Conservation (phyloP, 257 asterid genomes). For the Primulina huaijiensis region DNA sequence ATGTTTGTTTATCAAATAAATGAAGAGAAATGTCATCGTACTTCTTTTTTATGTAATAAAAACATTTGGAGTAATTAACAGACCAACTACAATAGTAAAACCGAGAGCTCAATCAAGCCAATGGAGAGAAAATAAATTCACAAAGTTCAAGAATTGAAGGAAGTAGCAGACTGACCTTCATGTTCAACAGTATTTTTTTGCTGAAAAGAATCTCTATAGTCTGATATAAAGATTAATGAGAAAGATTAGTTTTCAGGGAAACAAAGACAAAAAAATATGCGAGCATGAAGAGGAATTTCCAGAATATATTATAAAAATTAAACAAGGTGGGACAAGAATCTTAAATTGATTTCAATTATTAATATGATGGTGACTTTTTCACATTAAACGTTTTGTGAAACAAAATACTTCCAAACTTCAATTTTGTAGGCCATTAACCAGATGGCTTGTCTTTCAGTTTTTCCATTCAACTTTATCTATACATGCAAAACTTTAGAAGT, state of each 20-base stretch:
- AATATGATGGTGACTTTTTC: background rate
- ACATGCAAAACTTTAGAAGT: too few relatives aligned
- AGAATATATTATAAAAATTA: background rate
- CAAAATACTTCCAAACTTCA: too few relatives aligned
- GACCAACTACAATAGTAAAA: background rate
- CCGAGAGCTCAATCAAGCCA: background rate
- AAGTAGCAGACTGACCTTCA: slow-evolving; percentile 68
- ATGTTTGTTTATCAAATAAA: background rate
- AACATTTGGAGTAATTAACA: background rate
- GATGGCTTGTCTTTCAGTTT: too few relatives aligned
- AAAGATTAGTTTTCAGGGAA: slow-evolving; percentile 8
- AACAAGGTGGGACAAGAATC: background rate
- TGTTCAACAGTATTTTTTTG: slow-evolving; percentile 60
- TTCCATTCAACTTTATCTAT: too few relatives aligned
- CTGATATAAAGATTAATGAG: slow-evolving; percentile 48
- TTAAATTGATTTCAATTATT: background rate
- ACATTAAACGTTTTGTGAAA: background rate
- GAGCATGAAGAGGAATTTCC: background rate
- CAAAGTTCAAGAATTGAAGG: slow-evolving; percentile 13
- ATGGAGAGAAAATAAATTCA: background rate
- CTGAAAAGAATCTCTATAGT: slow-evolving; percentile 91
- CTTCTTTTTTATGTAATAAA: background rate
- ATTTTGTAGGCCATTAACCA: too few relatives aligned
- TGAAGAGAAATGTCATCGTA: background rate
- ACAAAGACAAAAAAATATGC: background rate